These are phyloP conservation scores for Termitomyces sp. DNA, from an alignment of 768 basidiomycete species.

Conservation along the genomic window DNA sequence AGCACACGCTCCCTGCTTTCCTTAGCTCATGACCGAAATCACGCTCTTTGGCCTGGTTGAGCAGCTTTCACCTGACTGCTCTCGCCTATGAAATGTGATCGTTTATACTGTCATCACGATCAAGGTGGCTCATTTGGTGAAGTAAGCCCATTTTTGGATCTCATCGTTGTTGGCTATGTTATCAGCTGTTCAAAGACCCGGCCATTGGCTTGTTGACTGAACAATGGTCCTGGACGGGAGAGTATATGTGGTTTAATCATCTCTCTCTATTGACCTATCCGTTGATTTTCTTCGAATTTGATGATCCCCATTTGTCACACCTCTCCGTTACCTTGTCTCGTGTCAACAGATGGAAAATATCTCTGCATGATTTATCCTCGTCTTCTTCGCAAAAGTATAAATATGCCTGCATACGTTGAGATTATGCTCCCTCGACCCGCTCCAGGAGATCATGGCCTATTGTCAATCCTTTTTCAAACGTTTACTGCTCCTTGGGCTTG, in stretches of 20 bases:
- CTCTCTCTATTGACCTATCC: conserved; percentile 6
- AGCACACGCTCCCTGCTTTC: conserved; percentile 1
- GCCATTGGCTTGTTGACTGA: background rate
- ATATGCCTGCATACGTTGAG: background rate
- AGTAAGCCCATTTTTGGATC: background rate
- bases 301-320: conserved; percentile 11
- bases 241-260: conserved; percentile 10
- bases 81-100: background rate
- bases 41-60: background rate
- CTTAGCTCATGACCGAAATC: background rate
- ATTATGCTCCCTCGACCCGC: background rate
- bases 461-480: conserved; percentile 16
- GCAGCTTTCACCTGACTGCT: background rate
- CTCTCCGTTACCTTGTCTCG: conserved; percentile 3
- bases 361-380: conserved; percentile 1
- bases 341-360: conserved; percentile 4
- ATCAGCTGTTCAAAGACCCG: background rate
- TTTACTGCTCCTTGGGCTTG: conserved; percentile 19
- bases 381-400: conserved; percentile 11
- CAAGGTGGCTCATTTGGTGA: background rate
- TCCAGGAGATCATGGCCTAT: conserved; percentile 6
- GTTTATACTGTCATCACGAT: background rate
- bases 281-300: background rate
- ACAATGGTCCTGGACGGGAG: background rate
- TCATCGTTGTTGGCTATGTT: background rate